Percentiles rank a stretch among this genome's conserved stretches.
Conservation (phyloP, 768 basidiomycete genomes). For the Kwoniella pini region DNA sequence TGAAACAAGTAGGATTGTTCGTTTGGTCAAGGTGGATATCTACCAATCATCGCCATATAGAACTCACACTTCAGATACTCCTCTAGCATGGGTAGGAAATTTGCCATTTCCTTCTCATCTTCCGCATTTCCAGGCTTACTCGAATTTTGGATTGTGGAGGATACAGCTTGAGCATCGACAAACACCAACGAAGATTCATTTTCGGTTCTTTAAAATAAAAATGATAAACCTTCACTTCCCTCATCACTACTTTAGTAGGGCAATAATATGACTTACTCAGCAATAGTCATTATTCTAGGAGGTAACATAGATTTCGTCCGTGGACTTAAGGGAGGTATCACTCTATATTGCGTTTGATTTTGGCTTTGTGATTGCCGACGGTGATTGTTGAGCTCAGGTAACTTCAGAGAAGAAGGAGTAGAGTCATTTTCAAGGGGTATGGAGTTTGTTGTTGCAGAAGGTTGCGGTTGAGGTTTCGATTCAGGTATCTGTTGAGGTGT, state of each 20-base stretch:
- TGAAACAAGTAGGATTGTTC: no score
- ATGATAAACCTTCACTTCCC: background rate
- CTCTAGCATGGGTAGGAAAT: slow-evolving; percentile 54
- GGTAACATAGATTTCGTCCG: slow-evolving; percentile 25
- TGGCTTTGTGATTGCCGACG: background rate
- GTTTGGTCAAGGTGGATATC: no score
- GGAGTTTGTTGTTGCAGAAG: background rate
- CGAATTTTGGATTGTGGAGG: background rate
- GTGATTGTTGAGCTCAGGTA: background rate
- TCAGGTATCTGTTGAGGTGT: slow-evolving; percentile 11
- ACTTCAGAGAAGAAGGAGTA: background rate
- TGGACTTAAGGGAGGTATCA: slow-evolving; percentile 25
- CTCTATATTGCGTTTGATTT: slow-evolving; percentile 27
- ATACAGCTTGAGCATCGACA: slow-evolving; percentile 47
- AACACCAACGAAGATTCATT: slow-evolving; percentile 25
- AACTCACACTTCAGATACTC: slow-evolving; percentile 51
- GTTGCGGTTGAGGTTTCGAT: slow-evolving; percentile 13
- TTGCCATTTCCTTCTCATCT: slow-evolving; percentile 51
- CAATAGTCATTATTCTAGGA: slow-evolving; percentile 28
- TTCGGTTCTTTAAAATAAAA: slow-evolving; percentile 9
- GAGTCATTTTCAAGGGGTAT: background rate
- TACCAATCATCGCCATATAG: no score
- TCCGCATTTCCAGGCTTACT: background rate
- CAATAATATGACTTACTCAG: slow-evolving; percentile 26
- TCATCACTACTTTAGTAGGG: background rate